phyloP scores from a whole-genome alignment of 2,329 filamentous ascomycete genomes.

The Aspergillus neotritici region DNA sequence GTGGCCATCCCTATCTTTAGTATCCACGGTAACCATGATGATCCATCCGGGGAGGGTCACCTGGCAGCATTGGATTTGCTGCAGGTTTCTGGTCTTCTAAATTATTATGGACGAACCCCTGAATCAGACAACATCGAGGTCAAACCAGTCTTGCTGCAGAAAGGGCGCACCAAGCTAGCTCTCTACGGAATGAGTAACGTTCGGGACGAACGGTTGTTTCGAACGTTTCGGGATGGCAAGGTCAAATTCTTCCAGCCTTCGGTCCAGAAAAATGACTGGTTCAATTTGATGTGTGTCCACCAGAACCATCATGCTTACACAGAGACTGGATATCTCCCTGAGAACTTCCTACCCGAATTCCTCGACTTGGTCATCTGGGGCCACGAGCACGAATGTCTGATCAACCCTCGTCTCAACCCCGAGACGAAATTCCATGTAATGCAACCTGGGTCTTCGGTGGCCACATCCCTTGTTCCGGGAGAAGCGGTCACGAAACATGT shows the following conservation, averaged over 20 bases:
- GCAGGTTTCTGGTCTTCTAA: slow-evolving; percentile 83
- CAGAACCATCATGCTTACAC: slow-evolving; percentile 94
- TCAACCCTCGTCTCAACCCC: slow-evolving; percentile 74
- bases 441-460: slow-evolving; percentile 93
- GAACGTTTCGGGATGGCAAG: slow-evolving; percentile 86
- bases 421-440: slow-evolving; percentile 93
- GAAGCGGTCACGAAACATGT: slow-evolving; percentile 91
- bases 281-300: slow-evolving; percentile 90
- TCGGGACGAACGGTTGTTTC: slow-evolving; percentile 86
- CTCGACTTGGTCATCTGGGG: slow-evolving; percentile 92
- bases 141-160: slow-evolving; percentile 88
- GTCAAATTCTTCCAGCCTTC: slow-evolving; percentile 89
- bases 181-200: slow-evolving; percentile 95
- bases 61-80: slow-evolving; percentile 85
- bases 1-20: slow-evolving; percentile 96
- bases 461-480: slow-evolving; percentile 82
- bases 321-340: slow-evolving; percentile 87
- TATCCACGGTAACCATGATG: slow-evolving; percentile 97
- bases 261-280: slow-evolving; percentile 81
- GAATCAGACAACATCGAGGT: slow-evolving; percentile 90
- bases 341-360: slow-evolving; percentile 86
- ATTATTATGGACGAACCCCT: slow-evolving; percentile 89
- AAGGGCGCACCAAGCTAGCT: slow-evolving; percentile 85
- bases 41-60: slow-evolving; percentile 93
- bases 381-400: slow-evolving; percentile 93